Evolutionary conservation across 441 rosid genomes (phyloP).

Genomic region (Eutrema salsugineum): DNA sequence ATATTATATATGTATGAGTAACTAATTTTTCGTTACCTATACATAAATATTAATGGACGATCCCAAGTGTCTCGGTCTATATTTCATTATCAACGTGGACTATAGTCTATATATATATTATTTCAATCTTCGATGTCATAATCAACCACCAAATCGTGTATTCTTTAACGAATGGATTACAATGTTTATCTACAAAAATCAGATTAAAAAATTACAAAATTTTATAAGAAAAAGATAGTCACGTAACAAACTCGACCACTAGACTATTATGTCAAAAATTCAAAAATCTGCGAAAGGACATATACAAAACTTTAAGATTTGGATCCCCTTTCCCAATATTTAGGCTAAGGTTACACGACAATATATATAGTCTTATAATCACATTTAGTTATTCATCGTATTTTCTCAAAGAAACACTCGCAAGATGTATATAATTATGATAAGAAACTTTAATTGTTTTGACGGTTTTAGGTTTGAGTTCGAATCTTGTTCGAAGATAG

Average conservation of each 20-base stretch:
- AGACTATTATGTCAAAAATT: not conserved
- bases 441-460: not conserved
- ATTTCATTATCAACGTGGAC: not conserved
- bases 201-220: not conserved
- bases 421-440: not conserved
- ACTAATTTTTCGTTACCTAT: constrained; percentile 6
- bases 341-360: constrained; percentile 15
- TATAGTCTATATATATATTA: not conserved
- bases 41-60: not conserved
- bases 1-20: not conserved
- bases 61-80: not conserved
- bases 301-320: not conserved
- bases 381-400: not conserved
- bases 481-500: not conserved
- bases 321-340: constrained; percentile 7
- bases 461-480: not conserved
- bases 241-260: constrained; percentile 28
- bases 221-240: constrained; percentile 10
- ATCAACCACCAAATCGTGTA: constrained; percentile 4
- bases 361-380: not conserved
- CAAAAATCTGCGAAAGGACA: not conserved
- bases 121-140: not conserved
- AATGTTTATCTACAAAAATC: constrained; percentile 25
- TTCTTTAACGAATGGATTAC: not conserved
- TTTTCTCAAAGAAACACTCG: not conserved